Conservation (phyloP, 495 filamentous ascomycete genomes). For the Trypethelium eluteriae region DNA sequence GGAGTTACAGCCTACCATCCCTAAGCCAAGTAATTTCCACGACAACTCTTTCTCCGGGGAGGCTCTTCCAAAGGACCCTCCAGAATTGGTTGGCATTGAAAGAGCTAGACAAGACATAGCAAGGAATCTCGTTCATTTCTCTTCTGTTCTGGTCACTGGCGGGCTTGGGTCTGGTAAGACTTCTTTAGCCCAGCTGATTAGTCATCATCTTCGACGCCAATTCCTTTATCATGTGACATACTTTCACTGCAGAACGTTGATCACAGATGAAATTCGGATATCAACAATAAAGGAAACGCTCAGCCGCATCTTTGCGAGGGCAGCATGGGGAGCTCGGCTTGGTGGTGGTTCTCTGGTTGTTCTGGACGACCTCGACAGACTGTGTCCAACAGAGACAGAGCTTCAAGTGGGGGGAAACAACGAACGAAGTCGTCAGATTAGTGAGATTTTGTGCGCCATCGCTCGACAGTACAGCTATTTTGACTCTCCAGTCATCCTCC, state of each 20-base stretch:
- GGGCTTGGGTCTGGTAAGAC: conserved; percentile 87
- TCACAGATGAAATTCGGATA: conserved; percentile 80
- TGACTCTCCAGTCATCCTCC: conserved; percentile 71
- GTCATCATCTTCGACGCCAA: conserved; percentile 55
- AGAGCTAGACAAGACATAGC: conserved; percentile 59
- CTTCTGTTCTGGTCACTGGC: conserved; percentile 81
- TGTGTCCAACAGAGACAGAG: conserved; percentile 89
- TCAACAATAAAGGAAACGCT: conserved; percentile 85
- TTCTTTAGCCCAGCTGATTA: conserved; percentile 58
- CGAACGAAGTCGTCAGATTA: conserved; percentile 80
- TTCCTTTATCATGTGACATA: conserved; percentile 70
- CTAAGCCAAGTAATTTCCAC: conserved; percentile 29
- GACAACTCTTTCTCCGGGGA: conserved; percentile 40
- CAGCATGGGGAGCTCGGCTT: conserved; percentile 78
- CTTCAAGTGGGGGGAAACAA: conserved; percentile 88
- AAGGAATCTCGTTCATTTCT: conserved; percentile 68
- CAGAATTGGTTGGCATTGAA: conserved; percentile 81
- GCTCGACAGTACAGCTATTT: conserved; percentile 69
- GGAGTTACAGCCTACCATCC: conserved; percentile 62
- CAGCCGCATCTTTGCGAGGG: conserved; percentile 72
- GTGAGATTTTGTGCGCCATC: conserved; percentile 76
- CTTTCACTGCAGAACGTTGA: conserved; percentile 72
- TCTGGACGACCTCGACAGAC: conserved; percentile 83
- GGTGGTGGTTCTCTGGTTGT: conserved; percentile 77
- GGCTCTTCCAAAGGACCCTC: conserved; percentile 43